Base-by-base conservation (phyloP, 2,329 filamentous ascomycete genomes). In the Emericellopsis cladophorae region DNA sequence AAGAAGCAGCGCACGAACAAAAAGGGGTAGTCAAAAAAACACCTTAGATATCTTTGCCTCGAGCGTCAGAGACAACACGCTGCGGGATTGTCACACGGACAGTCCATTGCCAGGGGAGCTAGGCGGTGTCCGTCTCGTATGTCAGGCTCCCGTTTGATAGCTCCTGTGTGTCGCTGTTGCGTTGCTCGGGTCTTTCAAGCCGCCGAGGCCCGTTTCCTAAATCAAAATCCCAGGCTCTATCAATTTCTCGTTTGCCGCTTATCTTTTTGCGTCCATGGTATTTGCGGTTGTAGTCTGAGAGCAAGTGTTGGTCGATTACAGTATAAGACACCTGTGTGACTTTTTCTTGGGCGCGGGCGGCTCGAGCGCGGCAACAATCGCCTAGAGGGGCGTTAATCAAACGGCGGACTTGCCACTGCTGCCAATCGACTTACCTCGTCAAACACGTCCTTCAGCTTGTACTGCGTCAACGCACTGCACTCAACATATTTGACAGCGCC, bases 401-500 rank as follows among this genome's bases (percentile, higher is more conserved):
- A 35, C 11, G 7, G 16, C 16, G 12, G 26, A 40, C 14, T 15
- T 9, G 37, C 21, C 21, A 37, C 39, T 57, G 75, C n/a, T 15
- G 9, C 9, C 18, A 9, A 14, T 3, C 32, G 32, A 14, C 32
- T 52, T 74, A 95, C 89, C 84, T 96, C 92, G 56, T 98, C 92
- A 65, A 98, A 98, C 15, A 98, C 92, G 58, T 96, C 92, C 74
- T 98, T 98, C 50, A 98, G 69, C 68, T 95, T 95, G 69, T 89
- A 95, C 70, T 98, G 92, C 47, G 92, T 96, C 62, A 98, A 68
- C 43, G 92, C 92, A 59, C 89, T 95, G 70, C 92, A 98, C 68
- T 98, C 92, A 48, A 96, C 92, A 54, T 98, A 98, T 72, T 95
- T 96, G 54, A 98, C 87, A 5, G 92, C 92, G 46, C 88, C 88